Conservation (phyloP, 2,329 filamentous ascomycete genomes). For the Phaeosphaeria sp. region DNA sequence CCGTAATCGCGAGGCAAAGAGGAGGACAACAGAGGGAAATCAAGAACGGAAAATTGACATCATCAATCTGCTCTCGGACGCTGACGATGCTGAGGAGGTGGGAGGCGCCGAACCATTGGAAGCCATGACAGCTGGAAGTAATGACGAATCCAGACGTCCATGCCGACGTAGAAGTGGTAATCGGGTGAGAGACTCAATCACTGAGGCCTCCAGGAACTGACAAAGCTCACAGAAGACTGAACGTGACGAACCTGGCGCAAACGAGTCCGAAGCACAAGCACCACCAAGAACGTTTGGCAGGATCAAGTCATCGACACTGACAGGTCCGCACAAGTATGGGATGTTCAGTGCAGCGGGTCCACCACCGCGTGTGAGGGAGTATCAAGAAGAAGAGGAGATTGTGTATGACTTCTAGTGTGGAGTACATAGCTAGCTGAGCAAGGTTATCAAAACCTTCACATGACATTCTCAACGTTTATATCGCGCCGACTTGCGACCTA, state of each 20-base stretch:
- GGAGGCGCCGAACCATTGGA: too few species aligned
- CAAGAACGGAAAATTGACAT: too few species aligned
- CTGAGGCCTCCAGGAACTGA: not conserved
- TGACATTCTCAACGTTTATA: not conserved
- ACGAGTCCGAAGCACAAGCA: not conserved
- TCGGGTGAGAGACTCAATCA: not conserved
- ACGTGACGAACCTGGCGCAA: not conserved
- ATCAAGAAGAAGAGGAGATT: not conserved
- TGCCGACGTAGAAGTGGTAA: too few species aligned
- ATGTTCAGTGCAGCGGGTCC: not conserved
- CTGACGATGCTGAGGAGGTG: too few species aligned
- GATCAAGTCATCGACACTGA: not conserved
- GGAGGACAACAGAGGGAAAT: too few species aligned
- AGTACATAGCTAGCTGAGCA: not conserved
- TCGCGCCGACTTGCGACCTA: not conserved
- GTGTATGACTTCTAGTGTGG: not conserved
- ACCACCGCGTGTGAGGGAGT: not conserved
- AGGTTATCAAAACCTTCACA: not conserved
- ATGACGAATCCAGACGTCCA: too few species aligned
- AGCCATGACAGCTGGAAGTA: too few species aligned
- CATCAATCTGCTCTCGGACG: too few species aligned
- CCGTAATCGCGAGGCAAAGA: too few species aligned
- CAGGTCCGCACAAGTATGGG: not conserved
- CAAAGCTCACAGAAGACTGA: not conserved
- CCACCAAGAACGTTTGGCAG: not conserved